These are phyloP conservation scores for Cichorium intybus DNA, from an alignment of 140 eudicot genomes.

Conservation along the genomic window DNA sequence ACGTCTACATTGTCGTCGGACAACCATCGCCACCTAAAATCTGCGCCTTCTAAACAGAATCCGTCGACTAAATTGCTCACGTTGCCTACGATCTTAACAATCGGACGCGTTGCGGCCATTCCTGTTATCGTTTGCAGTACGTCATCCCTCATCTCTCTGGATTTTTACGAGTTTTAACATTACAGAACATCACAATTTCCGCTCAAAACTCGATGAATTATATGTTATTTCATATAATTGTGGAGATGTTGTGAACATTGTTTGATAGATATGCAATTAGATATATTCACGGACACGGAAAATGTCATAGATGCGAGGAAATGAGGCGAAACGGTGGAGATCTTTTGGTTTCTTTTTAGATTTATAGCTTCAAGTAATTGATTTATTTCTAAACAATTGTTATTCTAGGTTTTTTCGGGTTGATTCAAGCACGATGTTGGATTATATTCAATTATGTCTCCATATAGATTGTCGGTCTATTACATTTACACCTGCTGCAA, in stretches of 20 bases:
- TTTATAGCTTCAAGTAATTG: neutral
- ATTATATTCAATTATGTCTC: neutral
- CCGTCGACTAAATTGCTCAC: conserved; percentile 62
- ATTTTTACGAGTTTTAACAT: conserved; percentile 8
- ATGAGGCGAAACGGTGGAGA: conserved; percentile 12
- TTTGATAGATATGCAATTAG: conserved; percentile 18
- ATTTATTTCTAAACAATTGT: neutral
- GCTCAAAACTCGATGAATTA: conserved; percentile 1
- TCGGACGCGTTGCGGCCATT: conserved; percentile 89
- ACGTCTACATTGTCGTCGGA: conserved; percentile 24
- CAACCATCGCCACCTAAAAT: conserved; percentile 13
- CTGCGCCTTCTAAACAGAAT: conserved; percentile 29
- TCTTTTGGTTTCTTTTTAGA: neutral
- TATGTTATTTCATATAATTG: conserved; percentile 1
- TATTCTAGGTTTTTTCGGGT: neutral
- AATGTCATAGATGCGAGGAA: conserved; percentile 1
- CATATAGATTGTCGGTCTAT: neutral
- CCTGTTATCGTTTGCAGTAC: conserved; percentile 82
- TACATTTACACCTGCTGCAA: conserved; percentile 16
- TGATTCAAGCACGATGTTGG: conserved; percentile 10
- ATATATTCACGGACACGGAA: neutral
- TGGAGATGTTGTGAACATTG: conserved; percentile 2
- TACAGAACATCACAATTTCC: neutral
- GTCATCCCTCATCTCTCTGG: conserved; percentile 19
- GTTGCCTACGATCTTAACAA: conserved; percentile 84